Base-by-base conservation (phyloP, 768 basidiomycete species). In the Tylopilus sp. region DNA sequence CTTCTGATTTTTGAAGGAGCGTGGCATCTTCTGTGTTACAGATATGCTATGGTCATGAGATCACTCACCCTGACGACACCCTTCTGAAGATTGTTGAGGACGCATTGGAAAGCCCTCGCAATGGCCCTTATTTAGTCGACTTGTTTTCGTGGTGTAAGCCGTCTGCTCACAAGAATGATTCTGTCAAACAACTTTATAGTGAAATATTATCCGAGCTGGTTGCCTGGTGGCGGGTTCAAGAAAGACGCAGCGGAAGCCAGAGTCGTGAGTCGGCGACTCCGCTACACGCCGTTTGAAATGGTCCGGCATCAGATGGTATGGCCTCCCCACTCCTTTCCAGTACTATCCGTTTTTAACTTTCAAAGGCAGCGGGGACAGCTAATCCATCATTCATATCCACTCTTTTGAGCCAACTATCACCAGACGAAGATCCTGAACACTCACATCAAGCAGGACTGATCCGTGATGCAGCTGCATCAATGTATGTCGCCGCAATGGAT, bases 151-250 rank as follows among this genome's bases (percentile, higher is more conserved):
- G 41, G 28, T 19, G 58, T 53, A 25, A 53, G 57, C 31, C 5
- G 22, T 17, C n/a, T 19, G 24, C 17, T 1, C 25, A 6, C 13
- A n/a, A 22, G 22, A 19, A 24, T 13, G 0, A 29, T 11, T 11
- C 19, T n/a, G 19, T 21, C 13, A 19, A 12, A 53, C 12, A 10
- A 22, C 13, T 16, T 25, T 21, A 2, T 16, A 58, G 57, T 55
- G n/a, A 59, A 44, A 45, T 52, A 54, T 34, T 57, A 54, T n/a
- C 58, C 55, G n/a, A 29, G 58, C 21, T 59, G 52, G 58, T 34
- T 59, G 26, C 58, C 58, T 22, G 55, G 55, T 11, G 55, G 55
- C 21, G 17, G 41, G 11, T 57, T 60, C n/a, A 36, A 57, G 17
- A 45, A 45, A 14, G 49, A 45, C 17, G 58, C 52, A n/a, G 37